phyloP scores from a whole-genome alignment of 495 filamentous ascomycete species.

The Neurospora sp. region DNA sequence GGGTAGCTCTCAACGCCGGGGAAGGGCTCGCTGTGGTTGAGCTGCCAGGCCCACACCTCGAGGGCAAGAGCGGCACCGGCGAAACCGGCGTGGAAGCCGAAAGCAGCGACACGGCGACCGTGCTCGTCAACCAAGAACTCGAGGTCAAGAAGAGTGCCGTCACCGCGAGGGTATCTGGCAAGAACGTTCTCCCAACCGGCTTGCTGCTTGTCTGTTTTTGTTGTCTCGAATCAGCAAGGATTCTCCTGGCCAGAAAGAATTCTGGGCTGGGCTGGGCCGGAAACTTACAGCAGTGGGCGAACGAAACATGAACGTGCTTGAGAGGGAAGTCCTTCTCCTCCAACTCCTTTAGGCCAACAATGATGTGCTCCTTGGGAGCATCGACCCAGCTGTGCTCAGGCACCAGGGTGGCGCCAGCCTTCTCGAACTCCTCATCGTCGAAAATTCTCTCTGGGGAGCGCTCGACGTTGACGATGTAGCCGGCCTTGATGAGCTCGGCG shows the following conservation, averaged over 20 bases:
- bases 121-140: conserved; percentile 79
- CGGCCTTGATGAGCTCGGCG: conserved; percentile 70
- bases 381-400: conserved; percentile 69
- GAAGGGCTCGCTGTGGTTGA: conserved; percentile 56
- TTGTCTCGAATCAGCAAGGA: not conserved
- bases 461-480: conserved; percentile 79
- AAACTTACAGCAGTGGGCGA: conserved; percentile 46
- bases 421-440: conserved; percentile 56
- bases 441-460: conserved; percentile 74
- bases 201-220: conserved; percentile 72
- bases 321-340: conserved; percentile 82
- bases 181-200: conserved; percentile 76
- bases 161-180: conserved; percentile 69
- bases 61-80: conserved; percentile 74
- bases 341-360: conserved; percentile 90
- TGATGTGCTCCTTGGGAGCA: conserved; percentile 68
- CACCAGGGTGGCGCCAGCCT: conserved; percentile 64
- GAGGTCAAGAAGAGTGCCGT: conserved; percentile 76
- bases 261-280: not conserved
- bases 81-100: conserved; percentile 72
- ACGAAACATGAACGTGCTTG: conserved; percentile 78
- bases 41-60: conserved; percentile 84
- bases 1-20: conserved; percentile 63
- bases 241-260: conserved; percentile 15
- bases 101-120: conserved; percentile 67